Evolutionary conservation across 2,329 filamentous ascomycete genomes (phyloP), one percentile per base, ranked within the genome.

Genomic region (Aspergillus quadricinctus): DNA sequence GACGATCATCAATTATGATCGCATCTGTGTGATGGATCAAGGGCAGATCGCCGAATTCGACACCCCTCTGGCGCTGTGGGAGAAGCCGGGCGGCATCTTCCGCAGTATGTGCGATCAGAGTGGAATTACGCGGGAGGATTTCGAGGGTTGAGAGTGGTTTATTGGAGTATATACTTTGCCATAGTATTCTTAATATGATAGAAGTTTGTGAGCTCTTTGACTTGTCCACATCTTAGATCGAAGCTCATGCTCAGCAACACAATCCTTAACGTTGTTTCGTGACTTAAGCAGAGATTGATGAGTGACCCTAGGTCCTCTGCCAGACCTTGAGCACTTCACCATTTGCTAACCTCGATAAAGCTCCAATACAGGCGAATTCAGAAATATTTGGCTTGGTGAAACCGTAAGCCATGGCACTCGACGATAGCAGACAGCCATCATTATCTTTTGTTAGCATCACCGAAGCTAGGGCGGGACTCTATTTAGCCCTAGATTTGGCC

Each of bases 21-120:
- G 92, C 53, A 96, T 97, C 70, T 92, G 91, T 66, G 92, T 97
- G 66, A 94, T 97, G 91, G 92, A 96, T 67, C 81, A 86, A 37
- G 92, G 92, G 0, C 76, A 76, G 11, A 96, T 97, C 67, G 90
- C 88, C 1, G 91, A 97, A 23, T 14, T 46, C 8, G 43, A 25
- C 3, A 46, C 43, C 10, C 43, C 43, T 11, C 80, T 88, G 45
- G 80, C 78, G 46, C 77, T 99, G 58, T 97, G 88, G 81, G 82
- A 87, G 57, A 72, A 69, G 28, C 76, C 80, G 49, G 85, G 83
- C 9, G 89, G 90, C 0, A 92, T 97, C 54, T 97, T 97, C 74
- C 82, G 88, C 62, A 80, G 88, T 37, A 96, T 96, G 92, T 96
- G 92, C 70, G 90, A 96, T 48, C 80, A 89, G 50, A 92, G 89